Evolutionary conservation across 345 rosid genomes (phyloP), one percentile per base, ranked within the genome.

Genomic region (Gynandropsis gynandra): DNA sequence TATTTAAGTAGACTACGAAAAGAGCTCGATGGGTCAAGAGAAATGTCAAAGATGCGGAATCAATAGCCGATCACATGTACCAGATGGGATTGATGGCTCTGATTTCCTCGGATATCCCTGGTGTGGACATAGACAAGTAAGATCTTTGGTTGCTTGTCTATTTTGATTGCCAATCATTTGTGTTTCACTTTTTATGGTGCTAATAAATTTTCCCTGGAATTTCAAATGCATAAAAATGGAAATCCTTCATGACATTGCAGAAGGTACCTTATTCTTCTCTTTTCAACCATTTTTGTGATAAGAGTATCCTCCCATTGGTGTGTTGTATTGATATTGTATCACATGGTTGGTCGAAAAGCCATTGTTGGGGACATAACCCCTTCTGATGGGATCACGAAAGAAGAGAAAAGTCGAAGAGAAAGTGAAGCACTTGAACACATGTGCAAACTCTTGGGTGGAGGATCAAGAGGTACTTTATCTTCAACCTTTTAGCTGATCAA

Each of bases 281-380:
- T n/a, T 48, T 10, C 15, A 10, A 37, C 3, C 54, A 11, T 44
- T 19, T 11, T 59, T 34, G 48, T 47, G 12, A 31, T 31, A 9
- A 5, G 3, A 37, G 52, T 20, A 0, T 36, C 15, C 18, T 10
- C 50, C 2, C 5, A 11, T 27, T 11, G 0, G 3, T 5, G 16
- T 4, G 7, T 36, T 24, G 29, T 10, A 21, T 29, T 27, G 37
- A 38, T 48, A 9, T 38, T 0, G 10, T 21, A 29, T 24, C 15
- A 6, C 12, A 38, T 53, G 0, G 18, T 21, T 58, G 8, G 42
- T 59, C 67, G 72, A 67, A 54, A 70, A 89, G 96, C 98, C 40
- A 87, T 90, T 64, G 98, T 90, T 51, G 96, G 98, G 9, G 98
- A 87, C 46, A 90, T 90, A 58, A 87, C 96, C 31, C 96, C 98